Base-by-base conservation (phyloP, 2,329 filamentous ascomycete species). In the Fusarium cicatricum region DNA sequence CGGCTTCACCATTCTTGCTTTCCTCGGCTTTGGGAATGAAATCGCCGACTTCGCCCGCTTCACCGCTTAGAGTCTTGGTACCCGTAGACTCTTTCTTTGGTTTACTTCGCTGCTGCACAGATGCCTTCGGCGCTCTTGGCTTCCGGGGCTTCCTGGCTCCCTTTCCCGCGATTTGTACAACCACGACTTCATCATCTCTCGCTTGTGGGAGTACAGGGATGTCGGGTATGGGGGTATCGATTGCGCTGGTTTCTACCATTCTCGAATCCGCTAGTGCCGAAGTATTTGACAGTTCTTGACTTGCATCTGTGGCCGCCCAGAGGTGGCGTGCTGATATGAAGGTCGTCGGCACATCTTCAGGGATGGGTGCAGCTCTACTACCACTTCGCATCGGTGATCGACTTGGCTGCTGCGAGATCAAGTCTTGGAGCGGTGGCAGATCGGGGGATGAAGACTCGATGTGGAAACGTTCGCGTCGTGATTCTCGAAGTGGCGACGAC, bases 401-500 rank as follows among this genome's bases (percentile, higher is more conserved):
- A 21, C 64, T 74, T 11, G 65, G 60, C 19, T 56, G 60, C 36
- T 76, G 79, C 3, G 75, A 72, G 1, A 82, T 60, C 10, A 86
- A 68, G 3, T 85, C 78, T 32, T 75, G 74, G 0, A 86, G 70
- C 0, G 83, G 78, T 3, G 84, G 84, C 1, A 86, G 70, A n/a
- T 76, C 77, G n/a, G 83, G 82, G 5, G 83, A 85, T 1, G 82
- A 85, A 0, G 82, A 82, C 9, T 67, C 58, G 26, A 71, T 52
- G 26, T 72, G 62, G 15, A 72, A 63, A 10, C 52, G 74, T 66
- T 50, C 70, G 57, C 51, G 72, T 63, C 60, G 74, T 69, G 73
- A 58, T 43, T 64, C 72, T 52, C 71, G 64, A 56, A 67, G 40
- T 40, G 70, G 60, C 48, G 70, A 69, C 50, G 76, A 70, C 21